Evolutionary conservation across 1,284 basidiomycete species (phyloP).

Genomic region (Chondrostereum purpureum): DNA sequence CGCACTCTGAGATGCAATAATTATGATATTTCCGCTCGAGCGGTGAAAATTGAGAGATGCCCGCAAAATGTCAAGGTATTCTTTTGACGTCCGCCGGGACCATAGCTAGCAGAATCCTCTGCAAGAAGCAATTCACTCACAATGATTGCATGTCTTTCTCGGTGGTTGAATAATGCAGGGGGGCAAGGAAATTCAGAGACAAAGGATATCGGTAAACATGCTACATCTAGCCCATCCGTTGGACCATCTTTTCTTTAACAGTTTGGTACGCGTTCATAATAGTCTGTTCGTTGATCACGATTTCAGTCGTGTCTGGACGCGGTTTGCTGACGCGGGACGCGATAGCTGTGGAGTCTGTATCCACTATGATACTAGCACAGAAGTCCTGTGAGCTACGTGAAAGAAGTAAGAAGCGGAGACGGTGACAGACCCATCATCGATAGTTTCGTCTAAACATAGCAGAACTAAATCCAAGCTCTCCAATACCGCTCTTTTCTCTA

Average conservation of each 20-base stretch:
- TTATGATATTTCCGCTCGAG: too few relatives aligned
- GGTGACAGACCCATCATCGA: constrained; percentile 90
- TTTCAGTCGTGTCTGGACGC: constrained; percentile 89
- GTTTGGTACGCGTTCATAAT: constrained; percentile 89
- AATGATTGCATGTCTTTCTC: too few relatives aligned
- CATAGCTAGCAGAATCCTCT: neutral
- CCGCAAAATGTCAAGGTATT: too few relatives aligned
- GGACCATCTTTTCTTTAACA: constrained; percentile 67
- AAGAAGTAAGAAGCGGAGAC: constrained; percentile 1
- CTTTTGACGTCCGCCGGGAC: neutral
- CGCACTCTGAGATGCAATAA: too few relatives aligned
- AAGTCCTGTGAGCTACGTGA: constrained; percentile 5
- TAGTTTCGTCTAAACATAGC: constrained; percentile 92
- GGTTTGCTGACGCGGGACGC: constrained; percentile 92
- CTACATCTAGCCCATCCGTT: constrained; percentile 50
- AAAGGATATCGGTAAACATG: neutral
- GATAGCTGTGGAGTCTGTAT: constrained; percentile 93
- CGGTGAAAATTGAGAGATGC: too few relatives aligned
- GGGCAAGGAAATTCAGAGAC: neutral
- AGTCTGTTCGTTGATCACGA: constrained; percentile 98
- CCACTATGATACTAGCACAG: constrained; percentile 80
- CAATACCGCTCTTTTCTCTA: constrained; percentile 92
- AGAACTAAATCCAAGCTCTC: constrained; percentile 95
- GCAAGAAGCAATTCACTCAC: too few relatives aligned
- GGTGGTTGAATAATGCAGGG: too few relatives aligned